phyloP scores from a whole-genome alignment of 2,329 filamentous ascomycete genomes.

The Phialophora expanda region DNA sequence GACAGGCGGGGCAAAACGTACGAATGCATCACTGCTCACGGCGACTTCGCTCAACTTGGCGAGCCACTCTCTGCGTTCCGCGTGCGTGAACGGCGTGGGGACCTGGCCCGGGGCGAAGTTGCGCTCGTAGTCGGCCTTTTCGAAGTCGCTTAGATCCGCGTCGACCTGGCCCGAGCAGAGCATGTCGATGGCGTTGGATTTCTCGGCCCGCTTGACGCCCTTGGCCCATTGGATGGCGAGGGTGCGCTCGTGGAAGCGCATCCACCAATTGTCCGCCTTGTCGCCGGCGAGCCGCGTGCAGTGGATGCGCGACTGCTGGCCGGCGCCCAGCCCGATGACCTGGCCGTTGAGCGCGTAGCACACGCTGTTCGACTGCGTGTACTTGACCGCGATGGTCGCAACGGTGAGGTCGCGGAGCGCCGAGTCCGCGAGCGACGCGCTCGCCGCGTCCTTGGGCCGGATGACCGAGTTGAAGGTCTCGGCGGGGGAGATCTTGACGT shows the following conservation, averaged over 20 bases:
- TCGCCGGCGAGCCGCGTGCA: conserved; percentile 96
- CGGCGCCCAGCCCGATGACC: conserved; percentile 89
- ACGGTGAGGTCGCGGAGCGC: conserved; percentile 90
- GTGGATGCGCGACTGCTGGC: conserved; percentile 97
- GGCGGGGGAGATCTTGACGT: conserved; percentile 80
- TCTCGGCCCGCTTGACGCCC: conserved; percentile 93
- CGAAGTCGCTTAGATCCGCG: conserved; percentile 73
- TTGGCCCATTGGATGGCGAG: conserved; percentile 95
- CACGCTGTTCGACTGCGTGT: conserved; percentile 98
- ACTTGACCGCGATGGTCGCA: conserved; percentile 96
- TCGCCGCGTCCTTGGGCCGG: conserved; percentile 75
- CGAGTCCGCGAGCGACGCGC: conserved; percentile 71
- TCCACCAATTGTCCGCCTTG: conserved; percentile 99
- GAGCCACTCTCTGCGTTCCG: conserved; percentile 88
- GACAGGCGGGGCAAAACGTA: conserved; percentile 57
- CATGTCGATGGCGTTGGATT: conserved; percentile 97
- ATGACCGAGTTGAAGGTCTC: conserved; percentile 83
- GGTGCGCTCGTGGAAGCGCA: conserved; percentile 92
- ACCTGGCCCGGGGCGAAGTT: conserved; percentile 79
- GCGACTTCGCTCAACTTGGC: conserved; percentile 75
- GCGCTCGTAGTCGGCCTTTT: conserved; percentile 83
- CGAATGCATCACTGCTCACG: conserved; percentile 92
- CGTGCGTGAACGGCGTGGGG: conserved; percentile 76
- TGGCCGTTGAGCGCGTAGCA: conserved; percentile 96
- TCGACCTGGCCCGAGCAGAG: conserved; percentile 84